Evolutionary conservation across 371 early-diverging fungal genomes (phyloP).

Genomic region (Mucor ambiguus): DNA sequence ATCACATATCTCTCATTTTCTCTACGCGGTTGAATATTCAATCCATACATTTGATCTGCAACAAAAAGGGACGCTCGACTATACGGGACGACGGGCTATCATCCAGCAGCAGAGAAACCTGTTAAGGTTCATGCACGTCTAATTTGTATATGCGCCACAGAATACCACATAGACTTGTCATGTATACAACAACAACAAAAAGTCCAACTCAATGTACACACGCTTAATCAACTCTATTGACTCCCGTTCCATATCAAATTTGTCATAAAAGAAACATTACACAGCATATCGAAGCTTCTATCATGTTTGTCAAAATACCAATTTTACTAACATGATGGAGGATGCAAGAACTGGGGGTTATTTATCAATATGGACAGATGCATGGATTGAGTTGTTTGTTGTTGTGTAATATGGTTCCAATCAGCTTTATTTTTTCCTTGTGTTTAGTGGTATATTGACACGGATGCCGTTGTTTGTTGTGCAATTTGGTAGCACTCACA

Average conservation of each 20-base stretch:
- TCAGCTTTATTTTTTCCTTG: no score
- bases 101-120: background rate
- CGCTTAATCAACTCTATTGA: background rate
- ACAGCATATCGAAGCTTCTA: slow-evolving; percentile 1
- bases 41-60: background rate
- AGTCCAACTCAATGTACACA: background rate
- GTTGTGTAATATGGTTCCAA: no score
- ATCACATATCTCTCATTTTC: background rate
- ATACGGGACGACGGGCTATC: background rate
- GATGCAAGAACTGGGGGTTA: background rate
- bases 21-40: background rate
- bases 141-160: slow-evolving; percentile 5
- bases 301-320: background rate
- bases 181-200: background rate
- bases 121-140: background rate
- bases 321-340: background rate
- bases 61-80: background rate
- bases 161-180: background rate
- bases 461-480: no score
- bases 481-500: no score
- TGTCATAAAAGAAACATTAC: slow-evolving; percentile 3
- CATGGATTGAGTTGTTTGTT: background rate
- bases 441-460: no score
- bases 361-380: background rate
- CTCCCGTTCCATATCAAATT: background rate